phyloP scores from a whole-genome alignment of 2,329 filamentous ascomycete genomes.

The Microdochium bolleyi region DNA sequence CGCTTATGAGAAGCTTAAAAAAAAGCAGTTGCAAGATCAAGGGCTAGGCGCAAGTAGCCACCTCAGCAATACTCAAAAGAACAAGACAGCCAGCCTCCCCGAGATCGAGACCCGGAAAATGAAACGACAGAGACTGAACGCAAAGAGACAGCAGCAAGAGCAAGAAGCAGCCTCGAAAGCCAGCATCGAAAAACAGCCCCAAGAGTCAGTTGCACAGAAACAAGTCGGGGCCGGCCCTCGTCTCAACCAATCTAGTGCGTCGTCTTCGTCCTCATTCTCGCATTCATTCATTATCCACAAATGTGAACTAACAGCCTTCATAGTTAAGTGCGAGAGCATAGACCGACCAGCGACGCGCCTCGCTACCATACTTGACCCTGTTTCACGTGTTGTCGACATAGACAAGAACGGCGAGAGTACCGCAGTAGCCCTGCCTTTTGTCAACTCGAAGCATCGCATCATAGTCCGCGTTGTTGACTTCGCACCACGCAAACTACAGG shows the following conservation, averaged over 20 bases:
- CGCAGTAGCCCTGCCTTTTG: conserved; percentile 55
- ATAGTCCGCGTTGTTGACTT: conserved; percentile 78
- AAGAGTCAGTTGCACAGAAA: conserved; percentile 14
- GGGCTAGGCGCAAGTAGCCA: neutral
- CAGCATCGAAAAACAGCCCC: conserved; percentile 10
- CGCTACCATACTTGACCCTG: conserved; percentile 28
- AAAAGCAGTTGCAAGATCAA: conserved; percentile 22
- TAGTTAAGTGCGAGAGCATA: conserved; percentile 38
- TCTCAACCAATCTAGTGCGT: neutral
- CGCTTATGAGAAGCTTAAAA: conserved; percentile 45
- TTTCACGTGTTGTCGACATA: conserved; percentile 33
- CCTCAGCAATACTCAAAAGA: neutral
- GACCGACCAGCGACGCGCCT: conserved; percentile 26
- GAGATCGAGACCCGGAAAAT: neutral
- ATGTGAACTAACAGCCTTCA: conserved; percentile 2
- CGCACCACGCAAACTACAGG: conserved; percentile 57
- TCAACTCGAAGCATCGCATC: conserved; percentile 62
- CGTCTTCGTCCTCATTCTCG: neutral
- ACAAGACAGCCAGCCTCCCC: neutral
- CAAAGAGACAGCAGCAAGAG: conserved; percentile 1
- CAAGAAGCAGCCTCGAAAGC: neutral
- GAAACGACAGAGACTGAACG: neutral
- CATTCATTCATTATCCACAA: conserved; percentile 2
- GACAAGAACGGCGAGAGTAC: conserved; percentile 24
- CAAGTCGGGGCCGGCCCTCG: conserved; percentile 6